Evolutionary conservation across 768 basidiomycete species (phyloP).

Genomic region (Kwoniella sp.): DNA sequence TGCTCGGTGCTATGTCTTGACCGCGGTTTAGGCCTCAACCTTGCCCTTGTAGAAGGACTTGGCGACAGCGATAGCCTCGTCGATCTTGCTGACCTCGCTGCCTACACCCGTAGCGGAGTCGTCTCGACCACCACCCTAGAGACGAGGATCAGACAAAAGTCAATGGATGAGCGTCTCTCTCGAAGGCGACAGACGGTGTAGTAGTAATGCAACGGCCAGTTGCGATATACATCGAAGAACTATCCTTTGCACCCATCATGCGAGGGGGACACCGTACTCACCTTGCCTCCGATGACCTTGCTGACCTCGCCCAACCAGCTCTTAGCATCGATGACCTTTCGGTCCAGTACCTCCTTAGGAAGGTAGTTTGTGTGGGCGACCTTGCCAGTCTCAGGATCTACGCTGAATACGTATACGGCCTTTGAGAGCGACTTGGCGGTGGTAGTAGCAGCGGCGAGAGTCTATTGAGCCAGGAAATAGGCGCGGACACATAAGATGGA

Average conservation of each 20-base stretch:
- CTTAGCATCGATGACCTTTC: constrained; percentile 73
- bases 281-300: constrained; percentile 87
- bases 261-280: constrained; percentile 57
- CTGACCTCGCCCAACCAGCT: constrained; percentile 80
- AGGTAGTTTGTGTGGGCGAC: constrained; percentile 87
- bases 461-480: too few species aligned
- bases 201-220: background rate
- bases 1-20: too few species aligned
- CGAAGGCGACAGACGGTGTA: too few species aligned
- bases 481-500: too few species aligned
- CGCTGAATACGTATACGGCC: constrained; percentile 83
- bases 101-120: constrained; percentile 91
- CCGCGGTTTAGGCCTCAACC: constrained; percentile 47
- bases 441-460: constrained; percentile 58
- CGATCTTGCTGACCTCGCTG: constrained; percentile 63
- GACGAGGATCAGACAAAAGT: background rate
- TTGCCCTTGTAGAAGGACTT: constrained; percentile 53
- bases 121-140: constrained; percentile 89
- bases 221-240: too few species aligned
- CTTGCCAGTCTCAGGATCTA: constrained; percentile 69
- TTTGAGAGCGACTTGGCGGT: constrained; percentile 78
- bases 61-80: constrained; percentile 69
- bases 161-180: too few species aligned
- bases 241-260: too few species aligned
- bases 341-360: constrained; percentile 63